Conservation (phyloP, 2,329 filamentous ascomycete species). For the Phaeophleospora eucalypticola region DNA sequence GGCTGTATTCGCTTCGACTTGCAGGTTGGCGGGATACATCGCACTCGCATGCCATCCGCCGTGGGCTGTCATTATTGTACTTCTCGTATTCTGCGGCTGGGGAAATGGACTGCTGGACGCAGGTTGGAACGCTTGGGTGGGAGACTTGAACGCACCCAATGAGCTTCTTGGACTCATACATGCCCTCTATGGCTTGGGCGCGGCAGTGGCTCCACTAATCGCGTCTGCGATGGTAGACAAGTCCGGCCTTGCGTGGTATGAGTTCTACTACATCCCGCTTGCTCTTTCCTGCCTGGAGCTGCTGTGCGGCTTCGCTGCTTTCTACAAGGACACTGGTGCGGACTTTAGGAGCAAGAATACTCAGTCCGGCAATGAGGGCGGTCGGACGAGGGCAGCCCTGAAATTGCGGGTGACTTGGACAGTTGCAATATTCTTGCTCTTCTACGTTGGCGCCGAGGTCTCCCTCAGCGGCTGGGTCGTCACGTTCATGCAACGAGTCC, state of each 20-base stretch:
- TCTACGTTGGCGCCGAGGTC: slow-evolving; percentile 13
- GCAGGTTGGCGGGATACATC: slow-evolving; percentile 59
- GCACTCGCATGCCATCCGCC: slow-evolving; percentile 61
- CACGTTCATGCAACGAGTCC: slow-evolving; percentile 14
- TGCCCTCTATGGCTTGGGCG: slow-evolving; percentile 66
- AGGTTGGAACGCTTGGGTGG: slow-evolving; percentile 56
- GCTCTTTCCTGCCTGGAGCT: slow-evolving; percentile 5
- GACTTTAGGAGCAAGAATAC: slow-evolving; percentile 7
- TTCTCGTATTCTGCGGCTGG: slow-evolving; percentile 60
- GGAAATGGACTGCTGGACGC: slow-evolving; percentile 63
- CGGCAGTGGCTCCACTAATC: slow-evolving; percentile 61
- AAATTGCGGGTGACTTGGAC: slow-evolving; percentile 13
- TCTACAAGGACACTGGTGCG: slow-evolving; percentile 7
- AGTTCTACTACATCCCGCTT: slow-evolving; percentile 61
- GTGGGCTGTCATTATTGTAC: slow-evolving; percentile 58
- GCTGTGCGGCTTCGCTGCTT: slow-evolving; percentile 1
- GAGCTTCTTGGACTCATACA: slow-evolving; percentile 67
- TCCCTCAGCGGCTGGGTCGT: slow-evolving; percentile 13
- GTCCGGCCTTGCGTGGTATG: slow-evolving; percentile 58
- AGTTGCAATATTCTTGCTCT: slow-evolving; percentile 11
- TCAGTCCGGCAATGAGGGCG: slow-evolving; percentile 5
- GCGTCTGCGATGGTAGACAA: slow-evolving; percentile 66
- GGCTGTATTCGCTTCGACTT: slow-evolving; percentile 57
- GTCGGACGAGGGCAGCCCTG: slow-evolving; percentile 7
- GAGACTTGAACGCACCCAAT: slow-evolving; percentile 68